Evolutionary conservation across 2,329 filamentous ascomycete genomes (phyloP).

Genomic region (Neospermospora avenae): DNA sequence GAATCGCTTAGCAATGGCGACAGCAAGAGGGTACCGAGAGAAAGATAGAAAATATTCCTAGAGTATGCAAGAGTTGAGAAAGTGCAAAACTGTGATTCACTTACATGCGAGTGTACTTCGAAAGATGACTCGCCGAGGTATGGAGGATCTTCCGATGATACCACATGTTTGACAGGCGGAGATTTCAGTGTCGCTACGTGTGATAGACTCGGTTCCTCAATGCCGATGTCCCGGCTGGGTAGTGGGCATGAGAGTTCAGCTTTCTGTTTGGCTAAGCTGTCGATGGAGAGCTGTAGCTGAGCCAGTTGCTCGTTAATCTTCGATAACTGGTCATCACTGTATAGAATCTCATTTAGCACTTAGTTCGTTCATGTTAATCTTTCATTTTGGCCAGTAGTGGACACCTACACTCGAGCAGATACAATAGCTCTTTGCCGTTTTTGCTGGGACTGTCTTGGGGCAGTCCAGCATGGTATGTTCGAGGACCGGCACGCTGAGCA

Average conservation of each 20-base stretch:
- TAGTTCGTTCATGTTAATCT: too few species aligned
- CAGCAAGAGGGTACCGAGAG: too few species aligned
- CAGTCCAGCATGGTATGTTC: slow-evolving; percentile 14
- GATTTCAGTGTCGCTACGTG: background rate
- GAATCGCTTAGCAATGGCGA: too few species aligned
- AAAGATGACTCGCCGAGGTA: slow-evolving; percentile 17
- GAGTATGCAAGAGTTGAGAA: too few species aligned
- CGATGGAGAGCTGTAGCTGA: slow-evolving; percentile 1
- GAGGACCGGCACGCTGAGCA: slow-evolving; percentile 13
- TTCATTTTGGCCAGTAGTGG: background rate
- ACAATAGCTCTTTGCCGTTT: slow-evolving; percentile 5
- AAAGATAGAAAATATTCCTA: too few species aligned
- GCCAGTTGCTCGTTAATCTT: slow-evolving; percentile 9
- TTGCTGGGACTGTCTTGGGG: background rate
- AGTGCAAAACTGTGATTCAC: too few species aligned
- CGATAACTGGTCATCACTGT: slow-evolving; percentile 5
- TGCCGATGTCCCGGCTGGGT: background rate
- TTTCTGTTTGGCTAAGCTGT: slow-evolving; percentile 1
- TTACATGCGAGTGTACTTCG: slow-evolving; percentile 14
- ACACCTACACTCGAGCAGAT: slow-evolving; percentile 1
- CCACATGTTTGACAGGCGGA: background rate
- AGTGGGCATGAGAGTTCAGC: background rate
- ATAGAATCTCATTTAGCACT: background rate
- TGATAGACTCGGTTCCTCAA: background rate
- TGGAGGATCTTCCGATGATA: background rate